phyloP scores from a whole-genome alignment of 2,329 filamentous ascomycete genomes.

The Ophiosphaerella narmari region DNA sequence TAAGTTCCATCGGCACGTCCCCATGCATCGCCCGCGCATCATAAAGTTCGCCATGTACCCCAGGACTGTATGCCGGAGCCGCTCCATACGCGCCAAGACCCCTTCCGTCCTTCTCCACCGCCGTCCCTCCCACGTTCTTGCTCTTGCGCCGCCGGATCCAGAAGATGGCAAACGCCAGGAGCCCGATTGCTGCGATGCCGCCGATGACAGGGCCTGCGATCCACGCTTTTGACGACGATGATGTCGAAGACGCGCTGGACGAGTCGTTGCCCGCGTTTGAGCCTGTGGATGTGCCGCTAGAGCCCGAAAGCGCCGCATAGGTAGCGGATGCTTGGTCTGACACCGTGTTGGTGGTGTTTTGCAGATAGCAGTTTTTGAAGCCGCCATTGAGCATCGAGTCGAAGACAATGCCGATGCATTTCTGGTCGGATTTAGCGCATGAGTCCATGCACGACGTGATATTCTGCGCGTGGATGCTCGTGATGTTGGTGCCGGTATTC shows the following conservation, averaged over 20 bases:
- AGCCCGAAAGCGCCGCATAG: constrained; percentile 25
- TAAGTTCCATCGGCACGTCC: constrained; percentile 4
- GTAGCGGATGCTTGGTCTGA: constrained; percentile 20
- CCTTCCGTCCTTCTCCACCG: constrained; percentile 12
- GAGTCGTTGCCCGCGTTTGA: constrained; percentile 3
- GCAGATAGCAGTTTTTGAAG: constrained; percentile 40
- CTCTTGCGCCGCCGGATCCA: constrained; percentile 21
- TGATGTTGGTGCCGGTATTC: constrained; percentile 38
- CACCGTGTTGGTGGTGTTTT: constrained; percentile 34
- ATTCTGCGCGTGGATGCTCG: constrained; percentile 31
- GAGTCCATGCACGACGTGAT: constrained; percentile 37
- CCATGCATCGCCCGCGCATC: constrained; percentile 8
- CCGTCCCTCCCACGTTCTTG: not conserved
- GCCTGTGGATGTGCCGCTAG: constrained; percentile 7
- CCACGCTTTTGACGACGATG: constrained; percentile 26
- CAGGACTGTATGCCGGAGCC: constrained; percentile 10
- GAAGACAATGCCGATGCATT: constrained; percentile 34
- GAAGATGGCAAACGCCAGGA: constrained; percentile 20
- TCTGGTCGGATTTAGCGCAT: constrained; percentile 26
- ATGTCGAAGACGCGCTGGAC: not conserved
- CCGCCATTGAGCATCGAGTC: constrained; percentile 29
- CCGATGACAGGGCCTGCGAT: constrained; percentile 36
- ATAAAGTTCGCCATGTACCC: not conserved
- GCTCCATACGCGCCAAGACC: constrained; percentile 2
- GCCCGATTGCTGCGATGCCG: constrained; percentile 16